Conservation (phyloP, 1,284 basidiomycete genomes). For the Ceratobasidium sp. region DNA sequence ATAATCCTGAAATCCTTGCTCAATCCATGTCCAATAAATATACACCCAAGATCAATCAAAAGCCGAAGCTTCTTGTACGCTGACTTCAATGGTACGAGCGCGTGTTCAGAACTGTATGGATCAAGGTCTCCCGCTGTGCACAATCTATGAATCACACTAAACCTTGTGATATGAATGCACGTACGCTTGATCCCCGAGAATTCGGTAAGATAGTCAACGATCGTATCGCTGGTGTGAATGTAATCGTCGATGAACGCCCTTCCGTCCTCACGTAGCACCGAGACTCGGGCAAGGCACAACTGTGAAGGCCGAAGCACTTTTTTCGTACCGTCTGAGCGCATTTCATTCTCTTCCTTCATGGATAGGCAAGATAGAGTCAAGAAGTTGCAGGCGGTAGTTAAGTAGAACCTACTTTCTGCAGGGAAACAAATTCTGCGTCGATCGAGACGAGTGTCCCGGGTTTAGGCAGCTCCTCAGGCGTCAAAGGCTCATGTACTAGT, state of each 20-base stretch:
- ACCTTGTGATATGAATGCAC: constrained; percentile 53
- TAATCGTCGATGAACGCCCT: constrained; percentile 98
- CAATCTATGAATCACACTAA: not conserved
- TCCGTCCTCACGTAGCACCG: constrained; percentile 90
- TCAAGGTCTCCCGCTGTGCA: constrained; percentile 91
- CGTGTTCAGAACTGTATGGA: constrained; percentile 84
- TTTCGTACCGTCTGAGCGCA: constrained; percentile 94
- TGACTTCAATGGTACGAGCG: constrained; percentile 93
- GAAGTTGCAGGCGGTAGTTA: not conserved
- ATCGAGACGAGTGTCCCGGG: constrained; percentile 93
- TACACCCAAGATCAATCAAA: constrained; percentile 94
- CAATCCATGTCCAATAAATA: constrained; percentile 98
- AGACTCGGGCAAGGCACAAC: constrained; percentile 94
- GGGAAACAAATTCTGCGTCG: constrained; percentile 97
- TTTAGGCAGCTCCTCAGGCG: constrained; percentile 82
- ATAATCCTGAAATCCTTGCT: constrained; percentile 99
- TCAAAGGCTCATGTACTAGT: constrained; percentile 79
- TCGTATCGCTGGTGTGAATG: constrained; percentile 93
- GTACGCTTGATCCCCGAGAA: constrained; percentile 94
- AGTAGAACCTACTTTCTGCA: constrained; percentile 80
- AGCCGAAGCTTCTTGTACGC: constrained; percentile 98
- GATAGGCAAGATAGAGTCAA: constrained; percentile 31
- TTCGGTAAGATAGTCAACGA: constrained; percentile 97
- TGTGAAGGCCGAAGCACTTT: constrained; percentile 92
- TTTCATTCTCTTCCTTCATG: constrained; percentile 91